Conservation (phyloP, 2,329 filamentous ascomycete species). For the Fusarium oxysporum region DNA sequence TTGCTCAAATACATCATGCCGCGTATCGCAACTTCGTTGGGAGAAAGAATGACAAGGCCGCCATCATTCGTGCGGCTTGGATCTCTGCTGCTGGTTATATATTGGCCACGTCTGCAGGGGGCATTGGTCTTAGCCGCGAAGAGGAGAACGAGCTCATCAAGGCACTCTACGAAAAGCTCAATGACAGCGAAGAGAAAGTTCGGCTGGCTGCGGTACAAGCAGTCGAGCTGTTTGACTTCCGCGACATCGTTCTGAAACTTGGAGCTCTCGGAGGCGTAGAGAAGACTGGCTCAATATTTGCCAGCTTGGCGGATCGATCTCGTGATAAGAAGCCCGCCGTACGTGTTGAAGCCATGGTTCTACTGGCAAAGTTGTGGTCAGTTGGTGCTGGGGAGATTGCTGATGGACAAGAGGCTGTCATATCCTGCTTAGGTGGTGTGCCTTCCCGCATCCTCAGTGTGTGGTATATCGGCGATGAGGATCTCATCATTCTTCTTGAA, state of each 20-base stretch:
- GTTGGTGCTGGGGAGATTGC: slow-evolving; percentile 89
- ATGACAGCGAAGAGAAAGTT: slow-evolving; percentile 91
- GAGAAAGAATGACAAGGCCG: slow-evolving; percentile 86
- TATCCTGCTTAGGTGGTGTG: slow-evolving; percentile 80
- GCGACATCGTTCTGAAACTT: slow-evolving; percentile 84
- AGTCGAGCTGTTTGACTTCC: slow-evolving; percentile 82
- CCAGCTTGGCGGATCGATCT: slow-evolving; percentile 85
- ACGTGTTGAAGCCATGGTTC: slow-evolving; percentile 85
- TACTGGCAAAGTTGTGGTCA: slow-evolving; percentile 91
- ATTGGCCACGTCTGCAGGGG: slow-evolving; percentile 88
- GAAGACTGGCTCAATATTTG: slow-evolving; percentile 81
- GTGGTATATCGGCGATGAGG: slow-evolving; percentile 89
- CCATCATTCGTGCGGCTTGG: slow-evolving; percentile 87
- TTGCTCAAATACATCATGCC: slow-evolving; percentile 81
- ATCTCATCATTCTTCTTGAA: slow-evolving; percentile 87
- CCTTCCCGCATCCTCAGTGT: slow-evolving; percentile 88
- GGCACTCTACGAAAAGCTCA: slow-evolving; percentile 81
- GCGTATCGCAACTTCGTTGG: slow-evolving; percentile 88
- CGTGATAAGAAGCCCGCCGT: slow-evolving; percentile 87
- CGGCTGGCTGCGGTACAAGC: slow-evolving; percentile 89
- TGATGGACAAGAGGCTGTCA: slow-evolving; percentile 81
- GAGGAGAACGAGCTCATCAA: slow-evolving; percentile 83
- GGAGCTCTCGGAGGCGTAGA: slow-evolving; percentile 79
- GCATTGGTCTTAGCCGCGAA: slow-evolving; percentile 84
- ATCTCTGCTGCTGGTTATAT: slow-evolving; percentile 86